Evolutionary conservation across 352 stramenopile species (phyloP).

Genomic region (Phytophthora pisi): DNA sequence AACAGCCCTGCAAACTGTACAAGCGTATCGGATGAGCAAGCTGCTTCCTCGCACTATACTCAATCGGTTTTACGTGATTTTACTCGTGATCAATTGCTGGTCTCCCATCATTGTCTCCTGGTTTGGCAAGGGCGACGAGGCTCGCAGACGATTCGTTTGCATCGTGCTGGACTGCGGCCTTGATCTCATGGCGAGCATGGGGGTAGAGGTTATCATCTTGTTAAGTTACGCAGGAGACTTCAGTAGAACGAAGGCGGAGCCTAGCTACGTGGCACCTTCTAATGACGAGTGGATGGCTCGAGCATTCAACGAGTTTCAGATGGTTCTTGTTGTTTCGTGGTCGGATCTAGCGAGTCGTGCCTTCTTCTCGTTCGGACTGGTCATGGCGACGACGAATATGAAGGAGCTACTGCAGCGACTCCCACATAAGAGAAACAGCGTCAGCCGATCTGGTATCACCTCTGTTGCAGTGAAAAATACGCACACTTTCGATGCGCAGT

Average conservation of each 20-base stretch:
- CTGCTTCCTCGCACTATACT: constrained; percentile 28
- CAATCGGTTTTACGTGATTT: constrained; percentile 37
- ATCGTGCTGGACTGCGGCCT: constrained; percentile 26
- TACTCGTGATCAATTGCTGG: constrained; percentile 38
- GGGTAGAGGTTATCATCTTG: constrained; percentile 19
- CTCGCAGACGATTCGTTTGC: constrained; percentile 12
- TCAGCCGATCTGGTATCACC: background rate
- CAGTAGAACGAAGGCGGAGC: background rate
- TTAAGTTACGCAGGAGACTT: constrained; percentile 21
- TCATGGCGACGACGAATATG: constrained; percentile 19
- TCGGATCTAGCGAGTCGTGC: constrained; percentile 27
- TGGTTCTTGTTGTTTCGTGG: constrained; percentile 34
- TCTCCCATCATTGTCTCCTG: constrained; percentile 12
- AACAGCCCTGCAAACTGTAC: constrained; percentile 23
- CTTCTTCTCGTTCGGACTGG: constrained; percentile 26
- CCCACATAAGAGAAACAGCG: background rate
- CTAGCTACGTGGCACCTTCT: constrained; percentile 14
- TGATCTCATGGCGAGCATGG: constrained; percentile 26
- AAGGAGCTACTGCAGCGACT: constrained; percentile 23
- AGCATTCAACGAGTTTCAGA: constrained; percentile 29
- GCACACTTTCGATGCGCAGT: background rate
- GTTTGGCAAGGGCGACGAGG: constrained; percentile 16
- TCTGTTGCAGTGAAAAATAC: background rate
- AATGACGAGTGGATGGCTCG: constrained; percentile 32
- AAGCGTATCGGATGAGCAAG: constrained; percentile 38